Conservation (phyloP, 108 stramenopile species). For the Skeletonema potamos region DNA sequence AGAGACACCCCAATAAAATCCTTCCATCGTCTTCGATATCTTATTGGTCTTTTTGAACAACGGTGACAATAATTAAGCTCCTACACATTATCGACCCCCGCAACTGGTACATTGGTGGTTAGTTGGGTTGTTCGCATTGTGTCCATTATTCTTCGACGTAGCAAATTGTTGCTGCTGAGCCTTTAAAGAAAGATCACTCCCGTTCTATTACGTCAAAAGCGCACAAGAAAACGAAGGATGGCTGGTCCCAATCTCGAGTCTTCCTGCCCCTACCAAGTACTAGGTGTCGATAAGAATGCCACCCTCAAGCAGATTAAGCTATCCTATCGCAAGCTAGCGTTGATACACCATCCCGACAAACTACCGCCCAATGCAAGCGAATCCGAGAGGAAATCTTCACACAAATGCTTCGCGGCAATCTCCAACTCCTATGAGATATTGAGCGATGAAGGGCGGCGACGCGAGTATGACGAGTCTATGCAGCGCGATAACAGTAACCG, state of each 20-base stretch:
- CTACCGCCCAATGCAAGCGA: conserved; percentile 44
- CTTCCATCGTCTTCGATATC: no score
- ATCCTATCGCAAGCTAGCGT: conserved; percentile 79
- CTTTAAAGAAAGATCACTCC: no score
- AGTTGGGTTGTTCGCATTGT: no score
- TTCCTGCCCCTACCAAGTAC: conserved; percentile 76
- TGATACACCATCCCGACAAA: conserved; percentile 76
- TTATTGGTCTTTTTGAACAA: no score
- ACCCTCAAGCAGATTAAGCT: conserved; percentile 77
- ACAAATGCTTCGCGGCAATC: conserved; percentile 33
- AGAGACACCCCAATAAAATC: no score
- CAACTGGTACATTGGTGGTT: no score
- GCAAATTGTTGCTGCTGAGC: no score
- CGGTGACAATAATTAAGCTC: no score
- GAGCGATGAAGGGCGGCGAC: conserved; percentile 19
- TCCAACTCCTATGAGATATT: conserved; percentile 42
- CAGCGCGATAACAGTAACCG: conserved; percentile 4
- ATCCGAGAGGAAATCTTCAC: conserved; percentile 24
- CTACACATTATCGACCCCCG: no score
- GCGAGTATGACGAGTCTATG: conserved; percentile 28
- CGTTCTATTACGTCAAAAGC: no score
- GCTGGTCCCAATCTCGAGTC: conserved; percentile 20
- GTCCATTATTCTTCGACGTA: no score
- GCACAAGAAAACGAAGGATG: background rate
- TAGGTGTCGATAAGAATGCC: conserved; percentile 78